A percentile compares a stretch with the other conserved stretches of the same genome.
These are phyloP conservation scores for Apium graveolens DNA, from an alignment of 129 eudicot species.

Conservation along the genomic window DNA sequence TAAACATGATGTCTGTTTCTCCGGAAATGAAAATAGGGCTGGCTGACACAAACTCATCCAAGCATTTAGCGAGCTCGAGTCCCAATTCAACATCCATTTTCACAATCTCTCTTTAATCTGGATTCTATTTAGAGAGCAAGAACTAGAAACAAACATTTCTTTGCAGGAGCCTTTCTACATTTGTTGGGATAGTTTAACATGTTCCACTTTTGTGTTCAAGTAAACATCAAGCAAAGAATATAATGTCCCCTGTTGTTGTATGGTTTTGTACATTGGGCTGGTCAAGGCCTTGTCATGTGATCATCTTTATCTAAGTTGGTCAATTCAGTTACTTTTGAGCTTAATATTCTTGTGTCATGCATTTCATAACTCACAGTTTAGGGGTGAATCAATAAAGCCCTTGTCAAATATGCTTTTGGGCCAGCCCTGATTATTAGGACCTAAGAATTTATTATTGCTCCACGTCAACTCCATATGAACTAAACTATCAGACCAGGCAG, in stretches of 20 bases:
- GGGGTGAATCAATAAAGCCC: background rate
- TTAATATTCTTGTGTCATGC: background rate
- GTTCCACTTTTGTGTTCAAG: background rate
- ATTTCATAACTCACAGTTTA: too few species aligned
- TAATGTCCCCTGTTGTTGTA: constrained; percentile 4
- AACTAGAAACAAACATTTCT: too few species aligned
- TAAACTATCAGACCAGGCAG: too few species aligned
- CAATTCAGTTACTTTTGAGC: background rate
- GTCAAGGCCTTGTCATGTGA: background rate
- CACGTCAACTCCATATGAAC: too few species aligned
- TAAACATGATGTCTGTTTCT: constrained; percentile 31
- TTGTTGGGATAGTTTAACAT: background rate
- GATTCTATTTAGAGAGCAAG: background rate
- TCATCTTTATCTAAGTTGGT: background rate
- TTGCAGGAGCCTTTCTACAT: background rate
- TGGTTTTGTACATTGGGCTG: background rate
- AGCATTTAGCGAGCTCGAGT: constrained; percentile 18
- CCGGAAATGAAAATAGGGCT: constrained; percentile 28
- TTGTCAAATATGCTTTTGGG: background rate
- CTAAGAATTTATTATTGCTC: too few species aligned
- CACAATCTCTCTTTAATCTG: background rate
- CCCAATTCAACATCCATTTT: constrained; percentile 30
- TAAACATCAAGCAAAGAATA: constrained; percentile 6
- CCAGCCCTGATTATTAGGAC: too few species aligned
- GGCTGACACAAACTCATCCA: constrained; percentile 20